Evolutionary conservation across 164 flowering plant species (phyloP).

Genomic region (Litsea cubeba): DNA sequence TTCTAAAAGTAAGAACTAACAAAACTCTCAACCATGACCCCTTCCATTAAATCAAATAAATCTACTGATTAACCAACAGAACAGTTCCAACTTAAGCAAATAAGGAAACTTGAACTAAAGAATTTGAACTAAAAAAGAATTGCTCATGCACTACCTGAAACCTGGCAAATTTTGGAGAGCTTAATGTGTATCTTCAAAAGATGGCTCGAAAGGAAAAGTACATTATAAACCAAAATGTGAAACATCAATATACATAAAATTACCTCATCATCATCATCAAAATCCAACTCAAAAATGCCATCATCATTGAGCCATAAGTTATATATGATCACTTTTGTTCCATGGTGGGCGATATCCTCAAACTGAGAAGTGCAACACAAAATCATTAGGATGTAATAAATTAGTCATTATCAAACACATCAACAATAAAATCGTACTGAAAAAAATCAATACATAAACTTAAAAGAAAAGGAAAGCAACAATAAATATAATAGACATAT

Average conservation of each 20-base stretch:
- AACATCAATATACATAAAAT: conserved; percentile 4
- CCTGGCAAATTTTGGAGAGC: too few relatives aligned
- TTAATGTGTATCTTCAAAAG: neutral
- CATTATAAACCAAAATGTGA: neutral
- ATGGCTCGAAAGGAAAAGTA: neutral
- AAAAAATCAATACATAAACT: neutral
- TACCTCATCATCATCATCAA: conserved; percentile 88
- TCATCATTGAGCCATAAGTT: conserved; percentile 96
- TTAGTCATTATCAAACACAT: neutral
- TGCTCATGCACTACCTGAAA: too few relatives aligned
- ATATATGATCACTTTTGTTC: conserved; percentile 76
- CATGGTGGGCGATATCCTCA: conserved; percentile 75
- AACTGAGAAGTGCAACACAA: conserved; percentile 43
- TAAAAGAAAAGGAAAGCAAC: neutral
- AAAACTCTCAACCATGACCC: too few relatives aligned
- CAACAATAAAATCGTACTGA: neutral
- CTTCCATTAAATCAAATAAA: too few relatives aligned
- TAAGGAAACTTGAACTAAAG: too few relatives aligned
- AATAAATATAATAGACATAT: neutral
- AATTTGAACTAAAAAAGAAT: too few relatives aligned
- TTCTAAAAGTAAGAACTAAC: too few relatives aligned
- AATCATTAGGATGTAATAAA: neutral
- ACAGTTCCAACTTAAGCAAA: too few relatives aligned
- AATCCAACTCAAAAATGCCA: conserved; percentile 77
- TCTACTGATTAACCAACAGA: too few relatives aligned